Evolutionary conservation across 2,329 filamentous ascomycete genomes (phyloP).

Genomic region (Dactylella cylindrospora): DNA sequence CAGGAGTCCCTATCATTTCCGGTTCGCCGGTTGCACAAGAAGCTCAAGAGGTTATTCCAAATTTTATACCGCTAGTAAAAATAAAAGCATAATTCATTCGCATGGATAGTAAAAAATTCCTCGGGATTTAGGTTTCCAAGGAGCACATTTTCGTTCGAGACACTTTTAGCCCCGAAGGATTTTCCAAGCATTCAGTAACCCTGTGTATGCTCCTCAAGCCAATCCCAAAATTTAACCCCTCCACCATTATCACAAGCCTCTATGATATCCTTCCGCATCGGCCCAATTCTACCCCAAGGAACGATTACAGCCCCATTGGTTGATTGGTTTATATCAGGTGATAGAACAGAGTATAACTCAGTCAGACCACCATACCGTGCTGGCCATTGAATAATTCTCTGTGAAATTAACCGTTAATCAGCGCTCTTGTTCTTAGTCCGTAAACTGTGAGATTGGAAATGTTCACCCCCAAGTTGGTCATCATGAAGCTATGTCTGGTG

Average conservation of each 20-base stretch:
- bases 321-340: constrained; percentile 49
- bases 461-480: constrained; percentile 44
- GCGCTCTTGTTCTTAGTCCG: too few relatives aligned
- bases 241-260: constrained; percentile 52
- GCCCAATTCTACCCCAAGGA: constrained; percentile 55
- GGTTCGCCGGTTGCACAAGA: too few relatives aligned
- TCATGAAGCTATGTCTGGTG: constrained; percentile 48
- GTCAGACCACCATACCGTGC: constrained; percentile 52
- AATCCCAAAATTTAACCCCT: constrained; percentile 55
- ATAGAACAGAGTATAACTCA: constrained; percentile 52
- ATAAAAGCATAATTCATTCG: too few relatives aligned
- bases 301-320: constrained; percentile 54
- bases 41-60: too few relatives aligned
- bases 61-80: too few relatives aligned
- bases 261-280: constrained; percentile 51
- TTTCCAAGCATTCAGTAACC: constrained; percentile 46
- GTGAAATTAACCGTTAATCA: not conserved
- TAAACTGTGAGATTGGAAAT: not conserved
- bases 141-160: too few relatives aligned
- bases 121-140: too few relatives aligned
- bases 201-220: constrained; percentile 54
- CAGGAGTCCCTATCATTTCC: too few relatives aligned
- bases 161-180: not conserved
- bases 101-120: too few relatives aligned
- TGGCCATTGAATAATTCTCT: constrained; percentile 48